These are phyloP conservation scores for Agroathelia rolfsii DNA, from an alignment of 1,284 basidiomycete species.

Conservation along the genomic window DNA sequence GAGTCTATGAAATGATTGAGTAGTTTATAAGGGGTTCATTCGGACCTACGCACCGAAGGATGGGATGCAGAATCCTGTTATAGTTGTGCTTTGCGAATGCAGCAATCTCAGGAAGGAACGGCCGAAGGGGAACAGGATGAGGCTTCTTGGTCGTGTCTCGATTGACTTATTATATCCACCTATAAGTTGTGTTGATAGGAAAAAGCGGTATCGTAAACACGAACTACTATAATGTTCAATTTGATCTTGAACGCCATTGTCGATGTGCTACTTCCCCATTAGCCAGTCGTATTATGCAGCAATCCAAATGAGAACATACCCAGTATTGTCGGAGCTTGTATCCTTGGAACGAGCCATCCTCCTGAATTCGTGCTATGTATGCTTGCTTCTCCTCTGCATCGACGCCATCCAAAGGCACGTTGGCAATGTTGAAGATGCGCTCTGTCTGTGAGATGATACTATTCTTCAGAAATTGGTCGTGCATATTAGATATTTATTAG, in stretches of 20 bases:
- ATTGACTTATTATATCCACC: too few species aligned
- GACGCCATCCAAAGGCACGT: conserved; percentile 28
- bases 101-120: conserved; percentile 30
- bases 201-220: too few species aligned
- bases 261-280: conserved; percentile 21
- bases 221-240: too few species aligned
- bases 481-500: not conserved
- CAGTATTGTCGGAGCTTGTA: conserved; percentile 27
- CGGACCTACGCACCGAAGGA: conserved; percentile 18
- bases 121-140: conserved; percentile 24
- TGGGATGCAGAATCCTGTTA: conserved; percentile 15
- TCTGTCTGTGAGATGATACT: too few species aligned
- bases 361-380: conserved; percentile 26
- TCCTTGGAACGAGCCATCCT: conserved; percentile 24
- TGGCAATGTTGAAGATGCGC: conserved; percentile 27
- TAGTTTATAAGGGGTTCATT: not conserved
- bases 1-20: conserved; percentile 12
- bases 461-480: too few species aligned
- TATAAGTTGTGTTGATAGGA: too few species aligned
- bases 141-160: conserved; percentile 13
- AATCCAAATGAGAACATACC: conserved; percentile 20
- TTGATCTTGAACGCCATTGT: conserved; percentile 23
- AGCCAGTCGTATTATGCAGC: too few species aligned
- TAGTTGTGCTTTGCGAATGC: conserved; percentile 20
- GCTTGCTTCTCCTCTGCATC: conserved; percentile 28